These are phyloP conservation scores for Claviceps maximensis DNA, from an alignment of 2,329 filamentous ascomycete species.

Conservation along the genomic window DNA sequence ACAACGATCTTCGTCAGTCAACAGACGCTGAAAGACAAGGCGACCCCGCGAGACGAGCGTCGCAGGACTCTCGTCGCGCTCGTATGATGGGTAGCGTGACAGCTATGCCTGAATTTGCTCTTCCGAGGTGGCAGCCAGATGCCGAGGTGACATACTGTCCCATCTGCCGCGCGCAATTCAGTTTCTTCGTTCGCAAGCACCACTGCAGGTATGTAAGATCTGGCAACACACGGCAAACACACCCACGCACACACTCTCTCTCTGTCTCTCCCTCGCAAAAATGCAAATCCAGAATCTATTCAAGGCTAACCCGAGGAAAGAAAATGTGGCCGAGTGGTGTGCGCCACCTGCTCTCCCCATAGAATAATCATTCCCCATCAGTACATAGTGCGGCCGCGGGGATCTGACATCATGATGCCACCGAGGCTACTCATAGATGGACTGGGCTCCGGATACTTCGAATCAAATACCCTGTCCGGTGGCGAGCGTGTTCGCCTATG, in stretches of 20 bases:
- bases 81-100: not conserved
- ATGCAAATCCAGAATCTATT: not conserved
- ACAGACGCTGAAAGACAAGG: not conserved
- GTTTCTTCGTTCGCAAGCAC: conserved; percentile 77
- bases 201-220: conserved; percentile 56
- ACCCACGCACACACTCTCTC: too few relatives aligned
- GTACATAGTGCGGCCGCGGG: conserved; percentile 75
- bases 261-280: not conserved
- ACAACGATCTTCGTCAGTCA: not conserved
- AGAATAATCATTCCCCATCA: conserved; percentile 88
- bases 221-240: not conserved
- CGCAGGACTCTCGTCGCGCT: not conserved
- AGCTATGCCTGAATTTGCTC: conserved; percentile 29
- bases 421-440: conserved; percentile 24
- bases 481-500: conserved; percentile 47
- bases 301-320: conserved; percentile 24
- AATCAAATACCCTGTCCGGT: conserved; percentile 34
- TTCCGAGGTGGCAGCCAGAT: conserved; percentile 84
- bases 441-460: conserved; percentile 26
- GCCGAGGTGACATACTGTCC: conserved; percentile 69
- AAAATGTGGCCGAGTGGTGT: conserved; percentile 90
- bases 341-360: conserved; percentile 79
- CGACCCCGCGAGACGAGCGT: not conserved
- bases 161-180: conserved; percentile 70
- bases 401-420: conserved; percentile 25